phyloP scores from a whole-genome alignment of 306 rosid species.

The Purshia tridentata region DNA sequence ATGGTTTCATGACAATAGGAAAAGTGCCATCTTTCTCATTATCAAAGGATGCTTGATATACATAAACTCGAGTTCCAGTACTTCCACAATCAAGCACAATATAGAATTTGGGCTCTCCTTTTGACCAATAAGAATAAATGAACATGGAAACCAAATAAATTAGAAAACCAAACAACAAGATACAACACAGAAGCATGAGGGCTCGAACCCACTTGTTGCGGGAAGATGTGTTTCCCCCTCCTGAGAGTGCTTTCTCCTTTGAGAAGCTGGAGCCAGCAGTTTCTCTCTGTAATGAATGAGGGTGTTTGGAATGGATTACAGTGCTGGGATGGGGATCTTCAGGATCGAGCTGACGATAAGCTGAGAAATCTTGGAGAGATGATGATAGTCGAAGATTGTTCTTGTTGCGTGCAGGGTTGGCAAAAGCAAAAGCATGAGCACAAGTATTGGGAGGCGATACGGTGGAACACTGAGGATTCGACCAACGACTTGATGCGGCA shows the following conservation, averaged over 20 bases:
- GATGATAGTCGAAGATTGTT: slow-evolving; percentile 60
- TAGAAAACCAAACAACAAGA: slow-evolving; percentile 48
- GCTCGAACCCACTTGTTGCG: slow-evolving; percentile 55
- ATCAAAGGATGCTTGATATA: slow-evolving; percentile 61
- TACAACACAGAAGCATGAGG: slow-evolving; percentile 38
- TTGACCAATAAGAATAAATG: slow-evolving; percentile 64
- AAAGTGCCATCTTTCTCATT: slow-evolving; percentile 46
- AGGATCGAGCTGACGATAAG: slow-evolving; percentile 44
- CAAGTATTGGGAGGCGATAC: slow-evolving; percentile 16
- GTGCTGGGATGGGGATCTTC: slow-evolving; percentile 13
- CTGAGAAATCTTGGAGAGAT: slow-evolving; percentile 80
- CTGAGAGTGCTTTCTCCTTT: slow-evolving; percentile 50
- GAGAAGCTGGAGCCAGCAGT: slow-evolving; percentile 51
- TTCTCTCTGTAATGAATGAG: slow-evolving; percentile 45
- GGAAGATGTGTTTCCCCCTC: slow-evolving; percentile 32
- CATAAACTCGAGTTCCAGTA: slow-evolving; percentile 79
- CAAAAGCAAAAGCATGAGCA: slow-evolving; percentile 26
- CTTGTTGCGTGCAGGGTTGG: slow-evolving; percentile 26
- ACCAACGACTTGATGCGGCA: slow-evolving; percentile 34
- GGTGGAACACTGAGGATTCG: slow-evolving; percentile 31
- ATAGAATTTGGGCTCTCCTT: slow-evolving; percentile 58
- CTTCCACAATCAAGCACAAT: slow-evolving; percentile 93
- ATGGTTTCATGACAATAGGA: slow-evolving; percentile 56
- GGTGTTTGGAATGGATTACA: slow-evolving; percentile 32
- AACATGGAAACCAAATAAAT: slow-evolving; percentile 47